Evolutionary conservation across 2,329 filamentous ascomycete genomes (phyloP), one percentile per base, ranked within the genome.

Genomic region (Hymenoscyphus scutula): DNA sequence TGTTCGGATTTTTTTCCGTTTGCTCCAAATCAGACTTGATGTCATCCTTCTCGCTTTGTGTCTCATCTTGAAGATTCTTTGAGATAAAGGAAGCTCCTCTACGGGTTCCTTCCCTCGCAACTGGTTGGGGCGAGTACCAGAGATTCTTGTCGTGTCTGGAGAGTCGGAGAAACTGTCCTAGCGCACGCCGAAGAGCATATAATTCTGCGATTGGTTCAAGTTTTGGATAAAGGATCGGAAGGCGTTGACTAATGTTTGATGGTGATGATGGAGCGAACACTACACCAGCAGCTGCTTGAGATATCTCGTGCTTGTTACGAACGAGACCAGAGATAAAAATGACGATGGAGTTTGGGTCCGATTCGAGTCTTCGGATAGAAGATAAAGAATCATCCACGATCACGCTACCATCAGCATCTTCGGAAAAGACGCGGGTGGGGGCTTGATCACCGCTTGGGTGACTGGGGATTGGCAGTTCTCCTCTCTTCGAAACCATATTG

Each of bases 291-390:
- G 15, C 41, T 23, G 41, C n/a, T 19, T 8, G 19, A 8, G 19
- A 4, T 10, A n/a, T 48, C 41, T 11, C 23, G 32, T 4, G 32
- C 15, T 13, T 10, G 41, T 8, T 48, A 17, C 41, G 10, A 23
- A 23, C 10, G n/a, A 5, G 7, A 10, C 54, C 54, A 37, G 54
- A 56, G 27, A 56, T 37, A 32, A 56, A 56, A 17, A 56, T 56
- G 19, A 56, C 30, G 11, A 56, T 37, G 17, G 54, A 56, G 1
- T 37, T 5, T n/a, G 32, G 3, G 32, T 56, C 54, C 2, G 32
- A 56, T 34, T 32, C 19, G 7, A 56, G 30, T 17, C 54, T 27
- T 1, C 54, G 54, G 23, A 38, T 6, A 6, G 54, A 38, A 15
- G 29, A 17, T 30, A 56, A 11, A 34, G 13, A 34, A 17, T 56